Percentiles rank a stretch among this genome's conserved stretches.
These are phyloP conservation scores for Microcyclospora tardicrescens DNA, from an alignment of 2,329 filamentous ascomycete genomes.

Conservation along the genomic window DNA sequence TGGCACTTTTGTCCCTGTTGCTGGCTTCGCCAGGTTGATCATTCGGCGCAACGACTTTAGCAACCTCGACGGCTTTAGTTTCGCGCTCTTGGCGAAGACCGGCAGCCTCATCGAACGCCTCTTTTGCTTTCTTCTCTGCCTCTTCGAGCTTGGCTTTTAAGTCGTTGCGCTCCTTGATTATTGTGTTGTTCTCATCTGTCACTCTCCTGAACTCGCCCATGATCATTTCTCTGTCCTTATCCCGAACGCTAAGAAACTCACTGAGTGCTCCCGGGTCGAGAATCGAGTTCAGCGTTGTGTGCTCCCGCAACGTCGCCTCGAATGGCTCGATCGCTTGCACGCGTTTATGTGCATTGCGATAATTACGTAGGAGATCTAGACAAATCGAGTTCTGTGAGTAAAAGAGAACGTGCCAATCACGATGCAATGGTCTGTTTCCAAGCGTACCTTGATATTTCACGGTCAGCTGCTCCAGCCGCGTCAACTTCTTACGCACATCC, in stretches of 20 bases:
- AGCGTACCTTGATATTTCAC: constrained; percentile 64
- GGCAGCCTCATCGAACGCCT: constrained; percentile 51
- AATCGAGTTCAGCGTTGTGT: constrained; percentile 83
- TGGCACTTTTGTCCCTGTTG: background rate
- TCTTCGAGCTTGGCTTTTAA: constrained; percentile 66
- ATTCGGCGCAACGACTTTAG: background rate
- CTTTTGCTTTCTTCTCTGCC: constrained; percentile 48
- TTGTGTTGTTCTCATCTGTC: constrained; percentile 35
- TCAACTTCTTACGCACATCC: constrained; percentile 62
- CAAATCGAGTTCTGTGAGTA: constrained; percentile 15
- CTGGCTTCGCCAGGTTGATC: background rate
- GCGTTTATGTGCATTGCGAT: constrained; percentile 77
- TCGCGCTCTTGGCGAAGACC: constrained; percentile 33
- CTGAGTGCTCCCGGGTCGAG: constrained; percentile 69
- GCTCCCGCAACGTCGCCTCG: constrained; percentile 78
- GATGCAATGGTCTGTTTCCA: constrained; percentile 8
- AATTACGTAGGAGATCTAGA: constrained; percentile 78
- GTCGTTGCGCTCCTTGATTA: constrained; percentile 54
- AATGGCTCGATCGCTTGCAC: constrained; percentile 85
- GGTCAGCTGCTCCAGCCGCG: constrained; percentile 83
- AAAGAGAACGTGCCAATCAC: constrained; percentile 17
- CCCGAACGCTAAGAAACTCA: constrained; percentile 82
- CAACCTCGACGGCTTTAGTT: background rate
- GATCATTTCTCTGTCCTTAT: constrained; percentile 78
- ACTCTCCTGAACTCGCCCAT: constrained; percentile 86